Conservation (phyloP, 176 grass and related monocot species). For the Lolium multiflorum region DNA sequence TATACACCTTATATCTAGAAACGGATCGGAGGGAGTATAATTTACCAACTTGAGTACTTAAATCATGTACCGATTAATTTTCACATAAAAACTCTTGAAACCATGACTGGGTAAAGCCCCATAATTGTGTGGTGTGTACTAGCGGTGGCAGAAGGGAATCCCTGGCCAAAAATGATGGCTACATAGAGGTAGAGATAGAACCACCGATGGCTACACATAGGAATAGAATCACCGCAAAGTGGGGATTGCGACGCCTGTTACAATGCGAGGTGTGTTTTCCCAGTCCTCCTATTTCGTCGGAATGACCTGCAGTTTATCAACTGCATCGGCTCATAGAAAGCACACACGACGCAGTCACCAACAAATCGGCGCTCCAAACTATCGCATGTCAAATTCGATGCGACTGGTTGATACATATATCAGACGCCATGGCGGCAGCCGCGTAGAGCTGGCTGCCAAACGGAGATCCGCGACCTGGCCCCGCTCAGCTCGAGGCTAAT, state of each 20-base stretch:
- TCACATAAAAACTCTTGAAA: too few species aligned
- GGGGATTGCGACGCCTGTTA: too few species aligned
- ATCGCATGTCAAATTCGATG: neutral
- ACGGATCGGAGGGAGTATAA: too few species aligned
- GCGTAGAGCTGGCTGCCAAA: conserved; percentile 19
- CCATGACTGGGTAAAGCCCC: neutral
- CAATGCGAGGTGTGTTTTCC: too few species aligned
- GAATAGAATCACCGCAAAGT: neutral
- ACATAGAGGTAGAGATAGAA: neutral
- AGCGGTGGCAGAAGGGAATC: neutral
- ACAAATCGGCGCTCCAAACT: neutral
- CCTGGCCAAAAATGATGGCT: neutral
- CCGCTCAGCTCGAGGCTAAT: neutral
- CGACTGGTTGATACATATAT: neutral
- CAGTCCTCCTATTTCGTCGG: neutral
- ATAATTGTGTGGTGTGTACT: neutral
- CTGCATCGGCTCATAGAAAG: neutral
- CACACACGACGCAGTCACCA: neutral
- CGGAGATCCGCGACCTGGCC: neutral
- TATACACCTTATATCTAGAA: too few species aligned
- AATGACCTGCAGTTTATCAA: too few species aligned
- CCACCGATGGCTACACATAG: neutral
- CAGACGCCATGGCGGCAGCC: neutral
- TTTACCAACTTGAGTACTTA: too few species aligned
- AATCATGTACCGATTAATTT: too few species aligned